Conservation (phyloP, 129 eudicot species). For the Helichrysum umbraculigerum region DNA sequence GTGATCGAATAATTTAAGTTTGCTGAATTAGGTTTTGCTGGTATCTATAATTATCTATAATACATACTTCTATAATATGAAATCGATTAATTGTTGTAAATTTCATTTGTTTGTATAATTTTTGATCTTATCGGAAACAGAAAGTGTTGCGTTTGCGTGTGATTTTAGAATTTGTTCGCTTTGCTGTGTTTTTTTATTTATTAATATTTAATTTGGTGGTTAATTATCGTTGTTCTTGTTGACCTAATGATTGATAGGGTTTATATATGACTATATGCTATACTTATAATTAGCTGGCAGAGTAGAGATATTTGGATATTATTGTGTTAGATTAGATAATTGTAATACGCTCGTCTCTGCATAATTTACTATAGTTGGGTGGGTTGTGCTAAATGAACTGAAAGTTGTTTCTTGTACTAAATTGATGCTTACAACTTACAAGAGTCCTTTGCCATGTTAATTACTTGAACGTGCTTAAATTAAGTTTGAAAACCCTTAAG, state of each 20-base stretch:
- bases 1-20: conserved; percentile 4
- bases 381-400: background rate
- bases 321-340: background rate
- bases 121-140: background rate
- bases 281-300: background rate
- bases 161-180: conserved; percentile 30
- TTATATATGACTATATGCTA: conserved; percentile 5
- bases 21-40: conserved; percentile 7
- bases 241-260: background rate
- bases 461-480: background rate
- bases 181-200: conserved; percentile 13
- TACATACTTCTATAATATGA: no score
- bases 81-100: background rate
- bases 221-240: conserved; percentile 16
- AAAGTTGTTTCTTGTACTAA: background rate
- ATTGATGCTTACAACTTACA: background rate
- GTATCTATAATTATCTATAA: background rate
- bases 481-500: background rate
- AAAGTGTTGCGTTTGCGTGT: conserved; percentile 42
- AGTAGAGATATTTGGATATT: background rate
- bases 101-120: background rate
- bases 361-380: background rate
- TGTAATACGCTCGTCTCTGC: background rate
- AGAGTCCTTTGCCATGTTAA: background rate
- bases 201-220: conserved; percentile 11